Base-by-base conservation (phyloP, 768 basidiomycete genomes). In the Boletellus sp. region DNA sequence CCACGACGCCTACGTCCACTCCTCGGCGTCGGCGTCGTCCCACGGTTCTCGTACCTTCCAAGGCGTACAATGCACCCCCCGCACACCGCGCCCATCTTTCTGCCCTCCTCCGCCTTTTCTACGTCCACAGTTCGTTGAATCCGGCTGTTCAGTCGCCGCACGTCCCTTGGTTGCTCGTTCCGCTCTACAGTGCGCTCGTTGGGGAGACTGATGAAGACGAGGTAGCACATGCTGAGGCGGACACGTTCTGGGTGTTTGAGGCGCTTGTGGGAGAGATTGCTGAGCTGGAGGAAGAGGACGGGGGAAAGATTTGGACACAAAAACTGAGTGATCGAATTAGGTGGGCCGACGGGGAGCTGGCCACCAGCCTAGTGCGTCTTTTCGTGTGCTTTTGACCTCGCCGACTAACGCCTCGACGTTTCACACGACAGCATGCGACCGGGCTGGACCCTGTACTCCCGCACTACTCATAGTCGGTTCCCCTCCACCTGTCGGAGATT, bases 201-300 rank as follows among this genome's bases (percentile, higher is more conserved):
- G 77, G 80, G 59, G 87, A 90, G 59, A 72, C 81, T 1, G 78
- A 86, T 16, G 66, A 75, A 0, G 76, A 79, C 47, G 84, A 87
- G 37, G 63, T 78, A 10, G 74, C 78, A 0, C 86, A 90, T 62
- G 77, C 76, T 5, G 89, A 91, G 64, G 88, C 89, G 2, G 89
- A 91, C 58, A 77, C 84, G 0, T 91, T 91, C 63, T 91, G 88
- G 89, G 59, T 90, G 5, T 85, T 90, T 48, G 87, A 90, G 63
- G 77, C 81, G 0, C 73, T 90, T 57, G 70, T 89, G 0, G 80
- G 82, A 23, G 88, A 90, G 59, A 79, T 90, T 42, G 72, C 79
- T 1, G 88, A 87, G 44, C 63, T 91, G n/a, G 83, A 84, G 51
- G 84, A 85, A 45, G 81, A 83, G 50, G 82, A 83, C 24, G 78